Evolutionary conservation across 495 filamentous ascomycete species (phyloP).

Genomic region (Halenospora varia): DNA sequence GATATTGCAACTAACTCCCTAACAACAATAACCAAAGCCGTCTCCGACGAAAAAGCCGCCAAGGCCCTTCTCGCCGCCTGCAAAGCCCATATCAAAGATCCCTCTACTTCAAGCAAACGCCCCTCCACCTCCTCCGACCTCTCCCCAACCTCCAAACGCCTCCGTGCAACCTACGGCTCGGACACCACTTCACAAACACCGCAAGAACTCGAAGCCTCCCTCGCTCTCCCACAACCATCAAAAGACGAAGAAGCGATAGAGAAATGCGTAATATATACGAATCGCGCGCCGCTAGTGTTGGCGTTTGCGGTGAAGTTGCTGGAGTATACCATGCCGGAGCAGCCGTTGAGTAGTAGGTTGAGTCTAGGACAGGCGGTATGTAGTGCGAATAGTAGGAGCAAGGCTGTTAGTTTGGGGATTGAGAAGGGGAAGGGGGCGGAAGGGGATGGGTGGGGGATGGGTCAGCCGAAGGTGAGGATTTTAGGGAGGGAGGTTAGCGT

Average conservation of each 20-base stretch:
- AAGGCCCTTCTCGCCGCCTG: constrained; percentile 63
- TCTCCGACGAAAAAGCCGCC: constrained; percentile 66
- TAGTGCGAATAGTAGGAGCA: constrained; percentile 69
- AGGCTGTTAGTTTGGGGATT: constrained; percentile 70
- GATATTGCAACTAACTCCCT: constrained; percentile 58
- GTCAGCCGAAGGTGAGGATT: constrained; percentile 65
- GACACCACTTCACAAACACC: constrained; percentile 45
- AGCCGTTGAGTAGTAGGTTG: constrained; percentile 74
- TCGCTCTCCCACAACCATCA: constrained; percentile 53
- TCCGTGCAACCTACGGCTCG: constrained; percentile 36
- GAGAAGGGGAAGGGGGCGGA: constrained; percentile 63
- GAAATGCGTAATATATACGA: constrained; percentile 59
- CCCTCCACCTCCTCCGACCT: constrained; percentile 22
- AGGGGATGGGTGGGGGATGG: constrained; percentile 68
- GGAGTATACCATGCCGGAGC: constrained; percentile 76
- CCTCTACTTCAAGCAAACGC: constrained; percentile 31
- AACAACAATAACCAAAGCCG: constrained; percentile 49
- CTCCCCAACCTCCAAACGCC: constrained; percentile 36
- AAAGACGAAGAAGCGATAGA: constrained; percentile 56
- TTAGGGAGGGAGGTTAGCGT: constrained; percentile 70
- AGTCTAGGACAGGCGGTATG: constrained; percentile 78
- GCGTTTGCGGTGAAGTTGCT: constrained; percentile 73
- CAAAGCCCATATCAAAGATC: constrained; percentile 55
- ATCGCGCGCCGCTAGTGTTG: constrained; percentile 75
- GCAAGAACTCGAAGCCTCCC: constrained; percentile 58